These are phyloP conservation scores for Curvularia eragrostidis DNA, from an alignment of 2,329 filamentous ascomycete genomes.

Conservation along the genomic window DNA sequence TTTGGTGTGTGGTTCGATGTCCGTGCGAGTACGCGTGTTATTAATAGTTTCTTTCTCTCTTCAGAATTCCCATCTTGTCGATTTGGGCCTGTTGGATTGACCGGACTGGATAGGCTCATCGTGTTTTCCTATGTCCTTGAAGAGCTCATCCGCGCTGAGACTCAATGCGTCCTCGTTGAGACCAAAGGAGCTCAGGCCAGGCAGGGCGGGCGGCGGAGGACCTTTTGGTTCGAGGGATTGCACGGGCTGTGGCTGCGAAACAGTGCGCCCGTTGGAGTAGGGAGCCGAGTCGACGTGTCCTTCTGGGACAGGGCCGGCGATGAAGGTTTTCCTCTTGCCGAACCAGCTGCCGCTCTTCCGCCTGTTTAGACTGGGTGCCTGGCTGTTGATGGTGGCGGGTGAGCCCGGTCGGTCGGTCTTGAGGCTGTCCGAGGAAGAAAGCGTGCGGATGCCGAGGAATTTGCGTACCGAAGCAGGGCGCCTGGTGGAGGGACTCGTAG, in stretches of 20 bases:
- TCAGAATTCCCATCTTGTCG: constrained; percentile 31
- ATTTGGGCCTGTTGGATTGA: constrained; percentile 5
- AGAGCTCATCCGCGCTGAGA: constrained; percentile 49
- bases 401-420: constrained; percentile 47
- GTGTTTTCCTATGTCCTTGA: constrained; percentile 45
- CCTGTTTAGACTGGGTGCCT: constrained; percentile 39
- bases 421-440: constrained; percentile 48
- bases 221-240: constrained; percentile 36
- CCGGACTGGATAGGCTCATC: background rate
- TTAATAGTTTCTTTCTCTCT: background rate
- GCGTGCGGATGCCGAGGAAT: constrained; percentile 49
- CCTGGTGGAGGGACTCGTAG: constrained; percentile 41
- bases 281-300: constrained; percentile 35
- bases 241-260: constrained; percentile 23
- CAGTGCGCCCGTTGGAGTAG: constrained; percentile 31
- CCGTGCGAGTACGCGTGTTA: background rate
- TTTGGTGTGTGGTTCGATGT: too few species aligned
- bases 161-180: constrained; percentile 44
- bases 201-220: constrained; percentile 50
- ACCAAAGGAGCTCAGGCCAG: constrained; percentile 48
- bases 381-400: constrained; percentile 44
- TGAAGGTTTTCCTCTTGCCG: constrained; percentile 47
- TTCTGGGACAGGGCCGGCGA: constrained; percentile 44
- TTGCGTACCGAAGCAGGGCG: constrained; percentile 52
- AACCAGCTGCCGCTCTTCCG: constrained; percentile 53